phyloP scores from a whole-genome alignment of 2,329 filamentous ascomycete species.

The Stromatinia cepivora region DNA sequence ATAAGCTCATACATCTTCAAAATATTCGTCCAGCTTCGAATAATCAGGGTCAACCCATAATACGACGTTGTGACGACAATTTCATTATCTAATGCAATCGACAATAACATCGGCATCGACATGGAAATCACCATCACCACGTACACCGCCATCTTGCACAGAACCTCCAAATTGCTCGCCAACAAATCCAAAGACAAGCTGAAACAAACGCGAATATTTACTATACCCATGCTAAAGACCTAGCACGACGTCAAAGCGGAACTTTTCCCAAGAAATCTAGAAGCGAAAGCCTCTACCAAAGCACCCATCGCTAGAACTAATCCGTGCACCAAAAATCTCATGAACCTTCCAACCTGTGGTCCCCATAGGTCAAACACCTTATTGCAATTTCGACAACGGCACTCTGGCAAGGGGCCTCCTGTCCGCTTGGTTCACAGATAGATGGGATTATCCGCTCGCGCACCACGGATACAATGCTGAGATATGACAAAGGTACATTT shows the following conservation, averaged over 20 bases:
- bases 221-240: background rate
- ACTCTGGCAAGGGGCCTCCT: background rate
- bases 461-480: background rate
- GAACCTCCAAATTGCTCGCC: background rate
- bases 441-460: background rate
- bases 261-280: background rate
- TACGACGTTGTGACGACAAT: background rate
- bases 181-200: background rate
- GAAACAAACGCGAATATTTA: background rate
- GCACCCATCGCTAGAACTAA: background rate
- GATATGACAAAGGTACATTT: background rate
- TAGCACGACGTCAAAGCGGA: slow-evolving; percentile 8
- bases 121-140: slow-evolving; percentile 6
- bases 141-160: slow-evolving; percentile 16
- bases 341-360: background rate
- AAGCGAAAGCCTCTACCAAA: background rate
- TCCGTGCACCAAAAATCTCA: background rate
- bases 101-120: background rate
- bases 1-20: background rate
- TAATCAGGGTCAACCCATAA: background rate
- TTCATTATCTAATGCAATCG: background rate
- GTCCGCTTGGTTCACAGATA: background rate
- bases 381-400: background rate
- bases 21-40: background rate
- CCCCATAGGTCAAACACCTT: background rate